Evolutionary conservation across 1,139 yeast genomes (phyloP).

Genomic region (Groenewaldozyma auringiensis): DNA sequence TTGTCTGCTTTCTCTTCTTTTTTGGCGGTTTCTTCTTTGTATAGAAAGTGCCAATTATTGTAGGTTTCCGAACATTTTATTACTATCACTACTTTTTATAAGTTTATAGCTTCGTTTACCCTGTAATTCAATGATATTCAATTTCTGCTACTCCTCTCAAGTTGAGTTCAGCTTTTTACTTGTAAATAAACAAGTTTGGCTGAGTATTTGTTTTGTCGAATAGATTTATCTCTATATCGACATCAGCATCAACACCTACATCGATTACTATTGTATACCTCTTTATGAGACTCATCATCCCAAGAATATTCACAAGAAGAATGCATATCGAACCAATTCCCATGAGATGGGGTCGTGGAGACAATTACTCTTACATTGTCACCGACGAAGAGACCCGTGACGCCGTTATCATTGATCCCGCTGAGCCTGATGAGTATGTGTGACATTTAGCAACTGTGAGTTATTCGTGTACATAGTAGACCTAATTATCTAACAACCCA

Average conservation of each 20-base stretch:
- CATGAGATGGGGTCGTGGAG: slow-evolving; percentile 94
- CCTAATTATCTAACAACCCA: background rate
- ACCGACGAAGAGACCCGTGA: slow-evolving; percentile 58
- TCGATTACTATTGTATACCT: no score
- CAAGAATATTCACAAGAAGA: background rate
- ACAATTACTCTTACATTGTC: slow-evolving; percentile 78
- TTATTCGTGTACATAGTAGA: no score
- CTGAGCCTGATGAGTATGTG: slow-evolving; percentile 60
- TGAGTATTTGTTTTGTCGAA: no score
- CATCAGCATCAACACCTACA: no score
- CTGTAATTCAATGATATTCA: no score
- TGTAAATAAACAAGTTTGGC: no score
- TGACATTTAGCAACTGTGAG: background rate
- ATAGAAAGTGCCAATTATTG: background rate
- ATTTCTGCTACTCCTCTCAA: no score
- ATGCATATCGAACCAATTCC: slow-evolving; percentile 82
- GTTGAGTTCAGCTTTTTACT: no score
- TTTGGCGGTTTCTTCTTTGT: background rate
- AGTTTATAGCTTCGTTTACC: background rate
- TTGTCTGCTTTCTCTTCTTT: background rate
- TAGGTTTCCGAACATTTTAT: background rate
- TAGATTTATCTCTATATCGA: no score
- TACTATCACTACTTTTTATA: background rate
- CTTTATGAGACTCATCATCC: background rate
- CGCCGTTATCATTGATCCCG: slow-evolving; percentile 89